Evolutionary conservation across 805 yeast species (phyloP).

Genomic region (Yarrowia osloensis): DNA sequence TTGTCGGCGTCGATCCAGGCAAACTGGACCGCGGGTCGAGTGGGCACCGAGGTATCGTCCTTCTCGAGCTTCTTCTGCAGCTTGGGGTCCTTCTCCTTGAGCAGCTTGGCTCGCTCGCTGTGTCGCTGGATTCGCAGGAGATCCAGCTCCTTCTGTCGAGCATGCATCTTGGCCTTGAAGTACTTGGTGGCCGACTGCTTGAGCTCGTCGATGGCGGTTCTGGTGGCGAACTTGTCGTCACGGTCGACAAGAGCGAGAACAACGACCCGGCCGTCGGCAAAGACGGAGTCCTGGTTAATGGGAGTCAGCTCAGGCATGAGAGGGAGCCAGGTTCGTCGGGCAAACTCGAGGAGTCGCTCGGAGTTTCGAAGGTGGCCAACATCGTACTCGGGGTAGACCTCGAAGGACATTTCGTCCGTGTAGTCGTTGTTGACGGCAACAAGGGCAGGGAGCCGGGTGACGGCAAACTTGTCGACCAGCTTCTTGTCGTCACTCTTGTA

Average conservation of each 20-base stretch:
- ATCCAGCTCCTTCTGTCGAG: constrained; percentile 20
- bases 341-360: constrained; percentile 40
- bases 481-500: constrained; percentile 39
- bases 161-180: constrained; percentile 22
- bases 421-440: constrained; percentile 40
- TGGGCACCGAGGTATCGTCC: constrained; percentile 17
- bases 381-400: constrained; percentile 38
- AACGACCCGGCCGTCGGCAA: constrained; percentile 39
- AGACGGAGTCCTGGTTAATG: constrained; percentile 41
- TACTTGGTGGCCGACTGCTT: constrained; percentile 38
- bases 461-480: constrained; percentile 39
- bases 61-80: constrained; percentile 29
- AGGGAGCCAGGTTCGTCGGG: constrained; percentile 42
- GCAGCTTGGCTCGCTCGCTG: constrained; percentile 17
- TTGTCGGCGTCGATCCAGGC: constrained; percentile 30
- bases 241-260: constrained; percentile 42
- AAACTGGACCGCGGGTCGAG: constrained; percentile 19
- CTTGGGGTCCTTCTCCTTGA: constrained; percentile 30
- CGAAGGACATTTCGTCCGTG: constrained; percentile 33
- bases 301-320: constrained; percentile 44
- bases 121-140: constrained; percentile 22
- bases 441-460: constrained; percentile 41
- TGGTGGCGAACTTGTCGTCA: constrained; percentile 36
- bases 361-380: constrained; percentile 43
- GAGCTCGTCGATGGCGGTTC: constrained; percentile 39